A percentile compares a stretch with the other conserved stretches of the same genome.
These are phyloP conservation scores for Pseudozyma pruni DNA, from an alignment of 1,284 basidiomycete genomes.

Conservation along the genomic window DNA sequence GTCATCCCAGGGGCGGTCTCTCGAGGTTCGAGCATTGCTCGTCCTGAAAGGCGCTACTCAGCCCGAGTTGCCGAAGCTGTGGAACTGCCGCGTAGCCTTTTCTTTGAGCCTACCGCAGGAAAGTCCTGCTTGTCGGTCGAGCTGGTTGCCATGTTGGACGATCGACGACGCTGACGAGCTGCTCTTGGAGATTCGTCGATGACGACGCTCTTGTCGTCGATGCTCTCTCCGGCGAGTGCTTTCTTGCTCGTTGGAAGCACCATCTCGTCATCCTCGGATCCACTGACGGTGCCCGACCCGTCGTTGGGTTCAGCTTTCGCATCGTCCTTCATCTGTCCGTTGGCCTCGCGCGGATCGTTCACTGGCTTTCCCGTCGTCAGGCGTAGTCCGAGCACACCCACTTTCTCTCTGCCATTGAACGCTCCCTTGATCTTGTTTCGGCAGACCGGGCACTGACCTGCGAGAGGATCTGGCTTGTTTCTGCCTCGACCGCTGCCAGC, in stretches of 20 bases:
- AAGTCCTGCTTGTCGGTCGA: neutral
- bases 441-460: conserved; percentile 60
- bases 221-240: neutral
- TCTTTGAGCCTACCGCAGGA: neutral
- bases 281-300: conserved; percentile 4
- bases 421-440: conserved; percentile 55
- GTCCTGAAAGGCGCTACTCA: too few species aligned
- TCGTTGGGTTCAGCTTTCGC: neutral
- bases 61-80: conserved; percentile 8
- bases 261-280: conserved; percentile 16
- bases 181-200: neutral
- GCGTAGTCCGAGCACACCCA: conserved; percentile 50
- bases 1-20: too few species aligned
- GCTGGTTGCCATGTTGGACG: conserved; percentile 1
- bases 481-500: conserved; percentile 1
- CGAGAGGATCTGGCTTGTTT: conserved; percentile 44
- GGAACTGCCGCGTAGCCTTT: conserved; percentile 6
- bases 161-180: neutral
- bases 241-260: conserved; percentile 12
- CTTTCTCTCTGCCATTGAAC: conserved; percentile 48
- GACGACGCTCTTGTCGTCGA: neutral
- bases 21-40: too few species aligned
- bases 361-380: conserved; percentile 51
- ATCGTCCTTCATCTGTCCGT: conserved; percentile 26
- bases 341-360: conserved; percentile 39